Base-by-base conservation (phyloP, 768 basidiomycete species). In the Mycena filopes region DNA sequence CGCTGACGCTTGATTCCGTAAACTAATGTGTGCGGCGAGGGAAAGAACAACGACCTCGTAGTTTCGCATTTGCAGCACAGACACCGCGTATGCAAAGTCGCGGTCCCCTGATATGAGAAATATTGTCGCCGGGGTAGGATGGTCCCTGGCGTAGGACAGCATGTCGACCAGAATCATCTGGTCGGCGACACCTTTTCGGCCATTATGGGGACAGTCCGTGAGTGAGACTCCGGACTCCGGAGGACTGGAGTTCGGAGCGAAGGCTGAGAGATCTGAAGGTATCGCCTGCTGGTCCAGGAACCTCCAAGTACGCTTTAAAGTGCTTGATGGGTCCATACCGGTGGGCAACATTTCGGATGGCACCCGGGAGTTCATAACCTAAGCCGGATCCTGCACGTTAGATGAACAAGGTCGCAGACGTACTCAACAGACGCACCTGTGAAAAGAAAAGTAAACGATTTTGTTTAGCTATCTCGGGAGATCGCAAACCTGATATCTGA, bases 101-200 rank as follows among this genome's bases (percentile, higher is more conserved):
- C 88, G 81, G 74, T 92, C 89, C 18, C 86, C 88, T 0, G 89
- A 83, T 69, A 92, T 87, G 36, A 92, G 77, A 46, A 91, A 74
- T 68, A 90, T 76, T 20, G 88, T 89, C 28, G 83, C 71, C 60
- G 84, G 83, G 3, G 82, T 60, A 5, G 82, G 77, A 66, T 85
- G 83, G 76, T 91, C 90, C 70, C 88, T 83, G n/a, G 87, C 89
- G 72, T 86, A 84, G 8, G 85, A 80, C 60, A 92, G 76, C 82
- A 92, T 87, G 70, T 92, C 91, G 49, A 88, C 90, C 46, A 84
- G 76, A 36, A 86, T 83, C 81, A 84, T 83, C 66, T 82, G 82
- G 73, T 85, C 84, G n/a, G 79, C 82, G 2, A 82, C 83, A 36
- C 77, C 70, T 68, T 79, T 80, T 28, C 74, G 69, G 9, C 77